Base-by-base conservation (phyloP, 1,284 basidiomycete genomes). In the Trichosporon coremiiforme region DNA sequence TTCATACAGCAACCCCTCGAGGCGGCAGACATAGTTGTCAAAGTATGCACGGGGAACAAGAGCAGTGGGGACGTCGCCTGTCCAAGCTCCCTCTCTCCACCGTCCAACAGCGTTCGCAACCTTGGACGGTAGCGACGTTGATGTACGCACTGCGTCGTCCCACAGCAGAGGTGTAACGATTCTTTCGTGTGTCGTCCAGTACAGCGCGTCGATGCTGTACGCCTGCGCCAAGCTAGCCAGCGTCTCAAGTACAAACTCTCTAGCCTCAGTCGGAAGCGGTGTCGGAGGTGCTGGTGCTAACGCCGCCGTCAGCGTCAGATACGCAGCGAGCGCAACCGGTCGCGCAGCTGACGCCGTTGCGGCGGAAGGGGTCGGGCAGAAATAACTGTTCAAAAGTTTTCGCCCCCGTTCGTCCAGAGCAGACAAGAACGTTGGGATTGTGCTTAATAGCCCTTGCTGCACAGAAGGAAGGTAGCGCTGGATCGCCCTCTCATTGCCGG, bases 181-280 rank as follows among this genome's bases (percentile, higher is more conserved):
- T 66, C 66, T 53, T 71, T 74, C 62, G 35, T 60, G 13, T 41
- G 50, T 33, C 9, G 65, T 53, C 50, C 68, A 70, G 36, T 90
- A 88, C 20, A 94, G 78, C 53, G 89, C 85, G 74, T 92, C 90
- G 63, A 94, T 81, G 5, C 91, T 87, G 77, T 92, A 94, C 38
- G 87, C 83, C 62, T 78, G 82, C 2, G 85, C 77, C 8, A 95
- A 84, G 22, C 81, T 84, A n/a, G 83, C 84, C 20, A 95, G 84
- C 0, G 91, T 72, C 1, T 70, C 20, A 5, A 83, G 69, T 2
- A 79, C 64, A 70, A 79, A 77, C 1, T 70, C 66, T 22, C 82
- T 67, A 9, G 78, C 69, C 20, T 75, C 72, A 8, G 62, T 36
- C 0, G 75, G 69, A 5, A 79, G 66, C 1, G 70, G 64, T 0